phyloP scores from a whole-genome alignment of 805 yeast genomes.

The Cephaloascus fragrans region DNA sequence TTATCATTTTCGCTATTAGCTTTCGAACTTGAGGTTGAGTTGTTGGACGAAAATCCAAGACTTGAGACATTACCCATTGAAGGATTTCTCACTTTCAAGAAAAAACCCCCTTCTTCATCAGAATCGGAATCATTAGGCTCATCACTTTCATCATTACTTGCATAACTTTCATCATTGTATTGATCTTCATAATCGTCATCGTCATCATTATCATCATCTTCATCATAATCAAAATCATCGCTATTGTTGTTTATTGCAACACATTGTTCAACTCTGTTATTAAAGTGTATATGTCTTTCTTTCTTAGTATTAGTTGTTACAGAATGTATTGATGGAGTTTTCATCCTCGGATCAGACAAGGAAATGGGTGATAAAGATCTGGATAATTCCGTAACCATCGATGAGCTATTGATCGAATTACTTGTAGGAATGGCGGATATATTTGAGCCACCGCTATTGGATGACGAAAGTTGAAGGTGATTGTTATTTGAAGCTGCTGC shows the following conservation, averaged over 20 bases:
- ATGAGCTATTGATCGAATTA: neutral
- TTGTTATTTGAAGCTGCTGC: neutral
- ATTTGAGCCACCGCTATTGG: neutral
- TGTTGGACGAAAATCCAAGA: slow-evolving; percentile 2
- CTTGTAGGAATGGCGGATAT: neutral
- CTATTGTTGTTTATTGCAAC: slow-evolving; percentile 45
- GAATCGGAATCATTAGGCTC: slow-evolving; percentile 32
- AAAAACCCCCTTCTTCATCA: slow-evolving; percentile 64
- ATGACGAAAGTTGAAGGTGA: too few relatives aligned
- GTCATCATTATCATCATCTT: slow-evolving; percentile 15
- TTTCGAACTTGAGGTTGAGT: neutral
- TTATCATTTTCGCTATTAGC: slow-evolving; percentile 1
- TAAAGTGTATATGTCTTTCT: slow-evolving; percentile 80
- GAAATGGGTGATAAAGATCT: neutral
- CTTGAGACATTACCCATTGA: slow-evolving; percentile 17
- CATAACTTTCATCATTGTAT: slow-evolving; percentile 10
- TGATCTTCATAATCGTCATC: slow-evolving; percentile 27
- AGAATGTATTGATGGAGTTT: too few relatives aligned
- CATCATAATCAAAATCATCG: slow-evolving; percentile 6
- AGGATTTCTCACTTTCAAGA: slow-evolving; percentile 42
- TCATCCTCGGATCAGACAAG: neutral
- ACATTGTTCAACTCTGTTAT: slow-evolving; percentile 91
- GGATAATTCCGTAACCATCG: neutral
- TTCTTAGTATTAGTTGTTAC: slow-evolving; percentile 18
- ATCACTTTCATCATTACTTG: slow-evolving; percentile 15